These are phyloP conservation scores for Pythium rishiriense DNA, from an alignment of 352 stramenopile species.

Conservation along the genomic window DNA sequence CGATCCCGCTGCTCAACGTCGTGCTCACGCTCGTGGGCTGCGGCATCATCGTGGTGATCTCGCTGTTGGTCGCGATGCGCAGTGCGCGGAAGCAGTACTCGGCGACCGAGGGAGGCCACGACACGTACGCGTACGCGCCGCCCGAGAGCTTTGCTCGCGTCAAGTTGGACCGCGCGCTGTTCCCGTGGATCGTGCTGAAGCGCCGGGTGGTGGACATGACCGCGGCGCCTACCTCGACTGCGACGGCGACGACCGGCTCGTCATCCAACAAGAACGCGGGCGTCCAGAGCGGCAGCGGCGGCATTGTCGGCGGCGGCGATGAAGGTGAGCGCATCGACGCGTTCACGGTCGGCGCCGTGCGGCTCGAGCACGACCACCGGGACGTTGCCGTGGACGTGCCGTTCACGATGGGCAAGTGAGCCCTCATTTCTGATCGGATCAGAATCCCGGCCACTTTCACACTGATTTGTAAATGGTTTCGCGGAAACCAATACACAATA, in stretches of 20 bases:
- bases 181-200: constrained; percentile 16
- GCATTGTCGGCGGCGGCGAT: constrained; percentile 7
- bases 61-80: constrained; percentile 8
- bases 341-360: constrained; percentile 13
- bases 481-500: background rate
- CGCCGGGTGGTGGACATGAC: constrained; percentile 16
- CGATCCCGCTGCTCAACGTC: constrained; percentile 18
- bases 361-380: constrained; percentile 10
- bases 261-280: constrained; percentile 2
- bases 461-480: constrained; percentile 1
- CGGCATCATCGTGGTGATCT: constrained; percentile 10
- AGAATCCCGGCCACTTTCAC: background rate
- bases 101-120: constrained; percentile 1
- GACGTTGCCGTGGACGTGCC: constrained; percentile 10
- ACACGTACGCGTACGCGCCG: constrained; percentile 4
- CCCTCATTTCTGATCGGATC: background rate
- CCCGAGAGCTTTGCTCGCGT: constrained; percentile 18
- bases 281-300: background rate
- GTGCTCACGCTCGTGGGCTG: constrained; percentile 22
- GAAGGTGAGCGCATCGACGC: constrained; percentile 11
- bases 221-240: constrained; percentile 1
- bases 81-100: constrained; percentile 9
- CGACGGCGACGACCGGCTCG: constrained; percentile 1
- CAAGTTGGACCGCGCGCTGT: constrained; percentile 18
- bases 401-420: constrained; percentile 9